Evolutionary conservation across 2,329 filamentous ascomycete genomes (phyloP), one percentile per base, ranked within the genome.

Genomic region (Chrysoporthe puriensis): DNA sequence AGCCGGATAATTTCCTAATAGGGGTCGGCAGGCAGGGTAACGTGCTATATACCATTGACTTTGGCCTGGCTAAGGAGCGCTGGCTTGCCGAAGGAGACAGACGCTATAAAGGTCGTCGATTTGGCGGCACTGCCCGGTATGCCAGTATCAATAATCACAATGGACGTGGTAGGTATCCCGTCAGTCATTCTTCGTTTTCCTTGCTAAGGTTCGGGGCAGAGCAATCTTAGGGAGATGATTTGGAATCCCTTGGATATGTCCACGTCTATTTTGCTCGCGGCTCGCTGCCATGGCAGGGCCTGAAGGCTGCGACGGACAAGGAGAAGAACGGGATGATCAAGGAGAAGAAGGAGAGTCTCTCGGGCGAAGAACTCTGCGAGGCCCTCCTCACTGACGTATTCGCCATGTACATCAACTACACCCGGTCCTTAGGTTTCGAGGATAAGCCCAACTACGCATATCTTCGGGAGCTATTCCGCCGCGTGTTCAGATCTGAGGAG

Each of bases 1-100:
- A 98, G 87, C 95, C 95, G 46, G 95, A 98, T 85, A 98, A 99
- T 87, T 98, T 98, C 84, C 86, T 97, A 61, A 97, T 97, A 94
- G 94, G 95, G 71, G 97, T 97, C 76, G 96, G 96, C 78, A 98
- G 98, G 88, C 92, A 95, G 77, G 96, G 96, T 72, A 99, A 98
- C 84, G 94, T 97, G 85, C 94, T 99, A 85, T 97, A 98, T 75
- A 94, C 97, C 59, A 98, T 98, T 75, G 96, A 98, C 82, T 98
- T 99, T 75, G 95, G 96, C 86, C 85, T 98, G 73, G 95, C 96
- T 78, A 98, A 98, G 91, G 97, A 46, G 44, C 16, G 4, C 14
- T 46, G 44, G 14, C 14, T 46, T 6, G 4, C 18, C 18, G 44
- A 46, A 16, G 4, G 6, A 18, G 3, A 18, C 13, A 3, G 6